Evolutionary conservation across 2,329 filamentous ascomycete genomes (phyloP), one percentile per base, ranked within the genome.

Genomic region (Lomentospora prolificans): DNA sequence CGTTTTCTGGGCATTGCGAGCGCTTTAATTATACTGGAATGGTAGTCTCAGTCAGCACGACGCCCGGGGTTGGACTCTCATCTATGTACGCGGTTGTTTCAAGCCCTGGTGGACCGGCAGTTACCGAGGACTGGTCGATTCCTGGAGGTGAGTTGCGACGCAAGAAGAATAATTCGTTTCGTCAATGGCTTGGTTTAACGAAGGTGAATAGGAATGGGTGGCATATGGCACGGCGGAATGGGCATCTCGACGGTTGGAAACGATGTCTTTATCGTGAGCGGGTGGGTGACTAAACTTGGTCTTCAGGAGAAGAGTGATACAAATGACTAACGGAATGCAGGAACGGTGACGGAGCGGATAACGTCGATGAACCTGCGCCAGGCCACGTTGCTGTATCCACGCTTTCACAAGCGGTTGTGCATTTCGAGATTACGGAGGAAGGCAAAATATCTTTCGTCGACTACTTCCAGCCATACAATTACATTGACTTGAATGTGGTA

Each of bases 401-500:
- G 0, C 64, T 76, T 31, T 74, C 77, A 31, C 70, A 77, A 59
- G 71, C 73, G 0, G 71, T 74, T 1, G 70, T 72, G 6, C 74
- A 73, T 58, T 71, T 76, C 65, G 70, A 66, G 0, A 64, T 73
- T 28, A 70, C 71, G 25, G 56, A 61, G 0, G 66, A 71, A 1
- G 75, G 75, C 1, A 73, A 70, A 22, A 63, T 80, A 0, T 67
- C 66, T 0, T 59, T 79, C 3, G 67, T 71, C 8, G 77, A 80
- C 53, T 81, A 79, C 61, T 80, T 80, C 57, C 76, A 80, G 69
- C 78, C 78, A 0, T 77, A 71, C 59, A 76, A 79, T 50, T 79
- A 80, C 55, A 68, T 69, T 56, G 68, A 72, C 0, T 66, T 79
- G 51, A 75, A 79, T 53, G 75, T 73, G 6, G 76, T 71, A 0